Conservation (phyloP, 1,139 yeast species). For the Tardiomyces digboiensis region DNA sequence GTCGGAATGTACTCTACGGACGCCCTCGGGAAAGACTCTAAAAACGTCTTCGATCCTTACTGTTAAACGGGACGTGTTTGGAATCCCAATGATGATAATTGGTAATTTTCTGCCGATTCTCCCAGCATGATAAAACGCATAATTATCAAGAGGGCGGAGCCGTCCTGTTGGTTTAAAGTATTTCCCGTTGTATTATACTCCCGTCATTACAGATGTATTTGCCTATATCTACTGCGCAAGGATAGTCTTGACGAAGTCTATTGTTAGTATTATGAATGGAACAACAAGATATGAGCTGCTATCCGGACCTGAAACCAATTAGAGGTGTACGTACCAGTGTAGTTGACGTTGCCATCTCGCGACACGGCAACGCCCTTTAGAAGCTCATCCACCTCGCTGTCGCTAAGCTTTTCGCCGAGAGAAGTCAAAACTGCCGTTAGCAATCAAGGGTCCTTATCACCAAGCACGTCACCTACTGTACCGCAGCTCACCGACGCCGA, state of each 20-base stretch:
- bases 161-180: neutral
- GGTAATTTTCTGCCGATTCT: slow-evolving; percentile 81
- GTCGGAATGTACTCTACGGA: slow-evolving; percentile 70
- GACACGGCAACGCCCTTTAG: slow-evolving; percentile 93
- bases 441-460: slow-evolving; percentile 3
- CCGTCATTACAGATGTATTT: slow-evolving; percentile 2
- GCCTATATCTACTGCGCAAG: slow-evolving; percentile 55
- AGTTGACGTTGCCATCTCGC: slow-evolving; percentile 90
- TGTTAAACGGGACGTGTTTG: slow-evolving; percentile 78
- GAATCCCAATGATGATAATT: slow-evolving; percentile 91
- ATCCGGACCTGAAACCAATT: neutral
- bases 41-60: slow-evolving; percentile 87
- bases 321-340: slow-evolving; percentile 39
- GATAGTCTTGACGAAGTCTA: slow-evolving; percentile 79
- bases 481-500: slow-evolving; percentile 94
- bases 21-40: slow-evolving; percentile 40
- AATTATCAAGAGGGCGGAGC: neutral
- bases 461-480: slow-evolving; percentile 34
- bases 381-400: slow-evolving; percentile 90
- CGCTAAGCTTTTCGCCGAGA: slow-evolving; percentile 85
- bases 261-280: neutral
- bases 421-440: slow-evolving; percentile 51
- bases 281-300: neutral
- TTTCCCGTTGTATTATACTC: neutral
- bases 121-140: neutral